Evolutionary conservation across 2,329 filamentous ascomycete species (phyloP).

Genomic region (Talaromyces islandicus): DNA sequence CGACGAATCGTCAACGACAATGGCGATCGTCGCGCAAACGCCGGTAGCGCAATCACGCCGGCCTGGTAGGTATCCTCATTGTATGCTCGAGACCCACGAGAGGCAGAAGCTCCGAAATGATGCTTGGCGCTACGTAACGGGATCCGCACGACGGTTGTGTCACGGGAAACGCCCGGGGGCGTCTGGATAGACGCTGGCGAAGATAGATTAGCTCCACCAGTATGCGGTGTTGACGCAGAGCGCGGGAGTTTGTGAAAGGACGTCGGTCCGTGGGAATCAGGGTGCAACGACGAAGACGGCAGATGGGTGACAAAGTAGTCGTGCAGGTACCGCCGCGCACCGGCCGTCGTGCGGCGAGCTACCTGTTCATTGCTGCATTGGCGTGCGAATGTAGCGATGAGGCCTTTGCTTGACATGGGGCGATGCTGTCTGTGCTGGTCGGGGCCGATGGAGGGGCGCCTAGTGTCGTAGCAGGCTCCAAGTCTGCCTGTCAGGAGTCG

Average conservation of each 20-base stretch:
- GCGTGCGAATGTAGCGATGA: constrained; percentile 27
- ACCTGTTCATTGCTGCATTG: constrained; percentile 19
- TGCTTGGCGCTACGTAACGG: constrained; percentile 91
- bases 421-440: constrained; percentile 5
- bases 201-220: constrained; percentile 37
- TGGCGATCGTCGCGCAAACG: constrained; percentile 80
- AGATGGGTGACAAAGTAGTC: constrained; percentile 97
- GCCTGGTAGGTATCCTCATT: constrained; percentile 96
- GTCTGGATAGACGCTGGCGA: constrained; percentile 56
- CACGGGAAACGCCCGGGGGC: constrained; percentile 54
- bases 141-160: constrained; percentile 91
- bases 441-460: constrained; percentile 17
- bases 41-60: constrained; percentile 85
- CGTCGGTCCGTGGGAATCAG: constrained; percentile 65
- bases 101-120: constrained; percentile 78
- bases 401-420: constrained; percentile 22
- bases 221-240: constrained; percentile 75
- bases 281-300: constrained; percentile 85
- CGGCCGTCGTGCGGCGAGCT: constrained; percentile 10
- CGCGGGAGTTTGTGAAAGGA: constrained; percentile 82
- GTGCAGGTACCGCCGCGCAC: constrained; percentile 60
- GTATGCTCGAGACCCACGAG: constrained; percentile 74
- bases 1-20: constrained; percentile 49
- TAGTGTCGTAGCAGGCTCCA: constrained; percentile 36
- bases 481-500: constrained; percentile 13